A percentile compares a stretch with the other conserved stretches of the same genome.
Evolutionary conservation across 2,329 filamentous ascomycete species (phyloP).

Genomic region (Colletotrichum eleusines): DNA sequence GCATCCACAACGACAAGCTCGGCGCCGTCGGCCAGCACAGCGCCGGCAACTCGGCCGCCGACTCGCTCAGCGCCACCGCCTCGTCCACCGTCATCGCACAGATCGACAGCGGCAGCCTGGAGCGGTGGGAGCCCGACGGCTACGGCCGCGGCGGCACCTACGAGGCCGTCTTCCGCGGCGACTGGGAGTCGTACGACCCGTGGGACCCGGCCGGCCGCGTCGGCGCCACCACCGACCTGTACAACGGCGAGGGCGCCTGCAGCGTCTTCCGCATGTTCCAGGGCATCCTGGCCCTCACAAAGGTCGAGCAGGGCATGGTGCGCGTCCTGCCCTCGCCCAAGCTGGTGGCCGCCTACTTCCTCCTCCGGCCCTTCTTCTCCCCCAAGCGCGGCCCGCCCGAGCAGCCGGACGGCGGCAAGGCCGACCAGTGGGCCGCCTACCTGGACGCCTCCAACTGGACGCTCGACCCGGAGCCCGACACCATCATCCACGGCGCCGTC

Average conservation of each 20-base stretch:
- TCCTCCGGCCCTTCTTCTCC: conserved; percentile 62
- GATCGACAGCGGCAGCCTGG: conserved; percentile 73
- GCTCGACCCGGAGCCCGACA: conserved; percentile 63
- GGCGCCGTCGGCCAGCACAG: conserved; percentile 38
- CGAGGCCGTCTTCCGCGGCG: conserved; percentile 72
- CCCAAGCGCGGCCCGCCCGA: conserved; percentile 47
- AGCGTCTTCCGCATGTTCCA: conserved; percentile 84
- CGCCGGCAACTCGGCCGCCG: conserved; percentile 58
- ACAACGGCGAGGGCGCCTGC: conserved; percentile 79
- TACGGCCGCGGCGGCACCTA: conserved; percentile 73
- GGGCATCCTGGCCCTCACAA: conserved; percentile 78
- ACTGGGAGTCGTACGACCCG: conserved; percentile 81
- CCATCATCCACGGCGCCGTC: conserved; percentile 69
- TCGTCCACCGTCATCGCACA: conserved; percentile 68
- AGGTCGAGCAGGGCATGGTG: conserved; percentile 60
- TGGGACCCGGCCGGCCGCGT: conserved; percentile 78
- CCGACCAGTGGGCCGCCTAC: conserved; percentile 61
- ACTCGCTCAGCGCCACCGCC: conserved; percentile 52
- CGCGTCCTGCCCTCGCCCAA: conserved; percentile 62
- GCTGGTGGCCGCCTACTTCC: conserved; percentile 61
- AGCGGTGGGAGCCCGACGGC: conserved; percentile 74
- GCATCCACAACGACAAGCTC: conserved; percentile 57
- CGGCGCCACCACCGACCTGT: conserved; percentile 74
- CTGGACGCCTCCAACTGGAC: conserved; percentile 57
- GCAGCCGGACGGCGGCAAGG: conserved; percentile 43